A percentile compares a stretch with the other conserved stretches of the same genome.
Conservation (phyloP, 495 filamentous ascomycete genomes). For the Penicillium desertorum region DNA sequence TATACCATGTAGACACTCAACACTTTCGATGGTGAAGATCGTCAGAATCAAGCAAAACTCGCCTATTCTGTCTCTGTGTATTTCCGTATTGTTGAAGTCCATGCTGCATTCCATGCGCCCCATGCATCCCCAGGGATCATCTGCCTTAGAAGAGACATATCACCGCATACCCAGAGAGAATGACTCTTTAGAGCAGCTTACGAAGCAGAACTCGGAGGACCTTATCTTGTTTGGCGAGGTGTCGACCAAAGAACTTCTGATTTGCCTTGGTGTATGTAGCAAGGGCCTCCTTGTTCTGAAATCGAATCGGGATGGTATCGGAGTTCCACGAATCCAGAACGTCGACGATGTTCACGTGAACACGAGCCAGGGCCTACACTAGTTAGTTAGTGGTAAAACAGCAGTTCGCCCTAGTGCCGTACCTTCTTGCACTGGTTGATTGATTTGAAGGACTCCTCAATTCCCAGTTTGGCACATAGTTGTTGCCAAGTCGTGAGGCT, state of each 20-base stretch:
- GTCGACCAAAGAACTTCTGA: constrained; percentile 33
- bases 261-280: constrained; percentile 35
- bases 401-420: not conserved
- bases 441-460: constrained; percentile 26
- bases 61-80: no score
- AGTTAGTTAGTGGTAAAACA: not conserved
- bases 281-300: constrained; percentile 31
- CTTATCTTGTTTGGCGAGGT: constrained; percentile 39
- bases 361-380: constrained; percentile 26
- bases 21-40: no score
- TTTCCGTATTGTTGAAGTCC: no score
- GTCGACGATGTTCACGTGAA: constrained; percentile 55
- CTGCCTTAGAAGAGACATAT: not conserved
- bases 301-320: constrained; percentile 28
- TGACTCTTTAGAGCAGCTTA: constrained; percentile 9
- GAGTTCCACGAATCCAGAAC: constrained; percentile 47
- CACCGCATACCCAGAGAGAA: not conserved
- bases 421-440: constrained; percentile 47
- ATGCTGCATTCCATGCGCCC: no score
- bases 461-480: constrained; percentile 35
- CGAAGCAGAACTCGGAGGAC: constrained; percentile 44
- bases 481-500: constrained; percentile 29
- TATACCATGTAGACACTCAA: no score
- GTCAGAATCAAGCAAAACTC: no score
- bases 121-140: not conserved